Conservation (phyloP, 2,329 filamentous ascomycete species). For the Tolypocladium inflatum region DNA sequence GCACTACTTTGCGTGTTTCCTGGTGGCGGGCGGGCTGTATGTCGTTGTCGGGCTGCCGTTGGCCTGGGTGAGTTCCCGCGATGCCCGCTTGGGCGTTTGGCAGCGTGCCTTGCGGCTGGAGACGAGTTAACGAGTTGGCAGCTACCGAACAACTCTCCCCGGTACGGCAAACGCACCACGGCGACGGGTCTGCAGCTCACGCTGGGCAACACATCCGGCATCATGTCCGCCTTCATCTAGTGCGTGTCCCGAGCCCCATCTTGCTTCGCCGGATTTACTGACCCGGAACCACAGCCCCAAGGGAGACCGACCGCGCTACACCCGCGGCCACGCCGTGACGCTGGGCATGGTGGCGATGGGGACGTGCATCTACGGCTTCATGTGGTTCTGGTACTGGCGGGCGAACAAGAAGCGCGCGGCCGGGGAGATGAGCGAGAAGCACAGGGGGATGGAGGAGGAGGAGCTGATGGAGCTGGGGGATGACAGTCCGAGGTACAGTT, state of each 20-base stretch:
- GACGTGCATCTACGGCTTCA: constrained; percentile 38
- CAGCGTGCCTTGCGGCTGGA: neutral
- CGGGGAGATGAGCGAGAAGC: constrained; percentile 26
- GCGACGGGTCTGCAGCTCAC: constrained; percentile 63
- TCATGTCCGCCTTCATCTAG: constrained; percentile 64
- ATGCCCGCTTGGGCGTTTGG: neutral
- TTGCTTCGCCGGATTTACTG: neutral
- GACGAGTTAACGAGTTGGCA: constrained; percentile 3
- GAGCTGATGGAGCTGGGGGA: constrained; percentile 42
- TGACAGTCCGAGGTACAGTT: constrained; percentile 39
- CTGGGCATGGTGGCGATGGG: constrained; percentile 48
- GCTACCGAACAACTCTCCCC: constrained; percentile 57
- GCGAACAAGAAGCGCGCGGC: constrained; percentile 36
- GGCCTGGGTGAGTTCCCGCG: constrained; percentile 33
- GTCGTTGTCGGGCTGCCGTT: constrained; percentile 44
- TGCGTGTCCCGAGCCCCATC: constrained; percentile 10
- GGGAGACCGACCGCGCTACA: constrained; percentile 44
- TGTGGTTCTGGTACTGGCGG: constrained; percentile 42
- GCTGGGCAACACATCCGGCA: constrained; percentile 59
- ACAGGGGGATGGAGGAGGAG: constrained; percentile 32
- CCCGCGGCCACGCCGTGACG: constrained; percentile 52
- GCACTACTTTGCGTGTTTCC: constrained; percentile 66
- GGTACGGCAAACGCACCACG: constrained; percentile 68
- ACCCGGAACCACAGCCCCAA: constrained; percentile 22
- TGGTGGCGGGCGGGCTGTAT: constrained; percentile 68